Evolutionary conservation across 768 basidiomycete genomes (phyloP).

Genomic region (Rhodotorula taiwanensis): DNA sequence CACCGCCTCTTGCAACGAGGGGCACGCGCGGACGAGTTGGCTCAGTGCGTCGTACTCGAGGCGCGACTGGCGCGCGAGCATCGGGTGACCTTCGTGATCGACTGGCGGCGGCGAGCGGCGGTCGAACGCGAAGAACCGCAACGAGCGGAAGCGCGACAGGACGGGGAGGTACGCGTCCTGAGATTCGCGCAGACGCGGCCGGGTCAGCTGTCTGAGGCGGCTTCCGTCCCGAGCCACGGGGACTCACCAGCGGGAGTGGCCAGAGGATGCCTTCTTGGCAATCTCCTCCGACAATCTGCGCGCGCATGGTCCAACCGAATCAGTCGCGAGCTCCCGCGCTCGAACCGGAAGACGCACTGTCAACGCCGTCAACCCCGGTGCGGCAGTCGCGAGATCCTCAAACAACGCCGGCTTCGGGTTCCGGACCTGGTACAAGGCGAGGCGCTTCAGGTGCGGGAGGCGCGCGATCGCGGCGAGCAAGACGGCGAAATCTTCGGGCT

Average conservation of each 20-base stretch:
- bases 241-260: conserved; percentile 20
- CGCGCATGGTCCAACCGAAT: too few species aligned
- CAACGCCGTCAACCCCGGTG: conserved; percentile 6
- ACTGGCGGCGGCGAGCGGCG: conserved; percentile 1
- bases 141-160: conserved; percentile 1
- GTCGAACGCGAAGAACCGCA: conserved; percentile 31
- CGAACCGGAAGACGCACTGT: too few species aligned
- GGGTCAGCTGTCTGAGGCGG: not conserved
- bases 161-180: conserved; percentile 23
- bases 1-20: conserved; percentile 16
- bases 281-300: conserved; percentile 18
- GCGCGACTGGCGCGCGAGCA: not conserved
- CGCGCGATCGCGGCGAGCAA: conserved; percentile 10
- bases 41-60: conserved; percentile 17
- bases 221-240: too few species aligned
- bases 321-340: too few species aligned
- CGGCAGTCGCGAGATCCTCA: conserved; percentile 2
- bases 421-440: conserved; percentile 26
- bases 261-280: conserved; percentile 5
- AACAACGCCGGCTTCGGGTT: conserved; percentile 20
- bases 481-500: not conserved
- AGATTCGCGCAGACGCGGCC: not conserved
- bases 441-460: conserved; percentile 7
- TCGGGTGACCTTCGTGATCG: not conserved
- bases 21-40: not conserved